Evolutionary conservation across 768 basidiomycete species (phyloP).

Genomic region (Boletus subparvulus): DNA sequence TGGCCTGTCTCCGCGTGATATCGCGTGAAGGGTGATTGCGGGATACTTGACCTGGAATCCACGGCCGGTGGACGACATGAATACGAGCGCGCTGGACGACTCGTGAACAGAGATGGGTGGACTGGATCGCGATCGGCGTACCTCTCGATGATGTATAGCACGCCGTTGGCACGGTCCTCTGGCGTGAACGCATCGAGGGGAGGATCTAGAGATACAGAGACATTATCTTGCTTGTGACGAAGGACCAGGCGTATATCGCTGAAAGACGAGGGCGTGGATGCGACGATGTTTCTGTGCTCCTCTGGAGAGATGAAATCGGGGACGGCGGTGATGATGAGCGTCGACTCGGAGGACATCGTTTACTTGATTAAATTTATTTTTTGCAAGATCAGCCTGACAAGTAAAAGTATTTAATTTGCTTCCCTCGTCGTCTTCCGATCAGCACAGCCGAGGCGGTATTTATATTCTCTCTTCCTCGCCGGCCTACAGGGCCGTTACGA

Average conservation of each 20-base stretch:
- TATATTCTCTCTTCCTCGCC: neutral
- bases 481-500: no score
- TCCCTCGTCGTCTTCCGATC: neutral
- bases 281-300: slow-evolving; percentile 63
- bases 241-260: slow-evolving; percentile 81
- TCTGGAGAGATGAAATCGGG: slow-evolving; percentile 56
- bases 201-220: slow-evolving; percentile 70
- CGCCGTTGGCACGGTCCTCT: slow-evolving; percentile 56
- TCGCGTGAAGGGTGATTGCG: slow-evolving; percentile 88
- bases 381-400: neutral
- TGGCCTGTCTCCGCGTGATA: slow-evolving; percentile 71
- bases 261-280: slow-evolving; percentile 85
- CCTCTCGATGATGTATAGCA: slow-evolving; percentile 87
- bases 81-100: slow-evolving; percentile 63
- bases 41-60: slow-evolving; percentile 90
- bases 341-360: slow-evolving; percentile 16
- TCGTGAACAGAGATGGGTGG: slow-evolving; percentile 5
- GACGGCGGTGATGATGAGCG: slow-evolving; percentile 37
- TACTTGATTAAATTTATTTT: neutral
- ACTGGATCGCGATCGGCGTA: slow-evolving; percentile 30
- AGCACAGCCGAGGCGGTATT: slow-evolving; percentile 19
- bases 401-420: neutral
- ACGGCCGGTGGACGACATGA: slow-evolving; percentile 64
- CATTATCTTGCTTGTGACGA: slow-evolving; percentile 69
- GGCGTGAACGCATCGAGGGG: slow-evolving; percentile 57